These are phyloP conservation scores for Aspergillus asperescens DNA, from an alignment of 495 filamentous ascomycete species.

Conservation along the genomic window DNA sequence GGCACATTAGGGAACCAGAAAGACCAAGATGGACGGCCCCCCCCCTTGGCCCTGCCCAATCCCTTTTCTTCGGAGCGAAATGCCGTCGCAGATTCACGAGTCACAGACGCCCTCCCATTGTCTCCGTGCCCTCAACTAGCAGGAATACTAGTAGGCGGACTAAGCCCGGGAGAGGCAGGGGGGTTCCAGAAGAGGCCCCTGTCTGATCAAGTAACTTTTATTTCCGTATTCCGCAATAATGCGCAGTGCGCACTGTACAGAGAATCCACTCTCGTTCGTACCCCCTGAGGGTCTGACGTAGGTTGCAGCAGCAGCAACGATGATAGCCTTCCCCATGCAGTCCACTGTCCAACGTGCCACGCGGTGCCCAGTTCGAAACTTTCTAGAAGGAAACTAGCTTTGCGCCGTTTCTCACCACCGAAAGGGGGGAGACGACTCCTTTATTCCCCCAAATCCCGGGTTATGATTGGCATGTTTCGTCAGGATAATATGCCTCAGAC, in stretches of 20 bases:
- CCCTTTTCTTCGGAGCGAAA: neutral
- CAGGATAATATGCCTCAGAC: too few species aligned
- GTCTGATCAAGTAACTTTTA: neutral
- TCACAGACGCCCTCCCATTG: neutral
- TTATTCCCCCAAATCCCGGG: too few species aligned
- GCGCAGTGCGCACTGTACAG: too few species aligned
- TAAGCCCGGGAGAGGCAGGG: slow-evolving; percentile 3
- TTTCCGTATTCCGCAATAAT: neutral
- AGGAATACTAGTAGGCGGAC: slow-evolving; percentile 2
- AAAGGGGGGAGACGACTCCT: slow-evolving; percentile 12
- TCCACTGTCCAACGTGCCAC: slow-evolving; percentile 18
- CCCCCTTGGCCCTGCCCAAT: neutral
- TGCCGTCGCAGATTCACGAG: neutral
- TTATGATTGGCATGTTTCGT: too few species aligned
- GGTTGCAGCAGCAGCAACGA: neutral
- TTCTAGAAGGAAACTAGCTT: slow-evolving; percentile 30
- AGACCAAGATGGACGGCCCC: neutral
- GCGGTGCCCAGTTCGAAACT: slow-evolving; percentile 19
- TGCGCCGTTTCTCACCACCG: slow-evolving; percentile 17
- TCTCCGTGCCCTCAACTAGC: neutral
- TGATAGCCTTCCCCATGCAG: slow-evolving; percentile 10
- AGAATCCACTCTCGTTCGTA: slow-evolving; percentile 1
- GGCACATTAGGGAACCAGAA: neutral
- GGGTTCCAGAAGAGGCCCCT: neutral
- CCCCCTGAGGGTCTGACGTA: slow-evolving; percentile 8